Conservation (phyloP, 768 basidiomycete genomes). For the Lactifluus subvellereus region DNA sequence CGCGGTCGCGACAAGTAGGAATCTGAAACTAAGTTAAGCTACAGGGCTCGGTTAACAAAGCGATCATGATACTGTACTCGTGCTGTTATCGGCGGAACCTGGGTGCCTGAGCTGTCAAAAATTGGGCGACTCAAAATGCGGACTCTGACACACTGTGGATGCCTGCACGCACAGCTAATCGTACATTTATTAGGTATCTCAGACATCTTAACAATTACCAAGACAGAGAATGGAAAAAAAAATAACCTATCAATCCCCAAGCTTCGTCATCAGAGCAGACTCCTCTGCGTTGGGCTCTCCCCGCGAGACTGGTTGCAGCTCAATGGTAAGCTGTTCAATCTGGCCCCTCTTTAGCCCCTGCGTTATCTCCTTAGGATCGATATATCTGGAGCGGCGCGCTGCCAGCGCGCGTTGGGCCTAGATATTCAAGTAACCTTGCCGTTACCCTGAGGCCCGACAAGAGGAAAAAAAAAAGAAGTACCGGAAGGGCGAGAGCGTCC, state of each 20-base stretch:
- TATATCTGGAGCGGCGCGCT: slow-evolving; percentile 31
- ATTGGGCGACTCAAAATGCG: background rate
- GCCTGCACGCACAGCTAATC: too few species aligned
- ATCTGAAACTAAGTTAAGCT: background rate
- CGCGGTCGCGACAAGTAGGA: too few species aligned
- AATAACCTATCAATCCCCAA: background rate
- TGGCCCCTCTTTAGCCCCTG: slow-evolving; percentile 36
- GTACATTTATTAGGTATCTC: background rate
- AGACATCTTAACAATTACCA: background rate
- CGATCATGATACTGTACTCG: background rate
- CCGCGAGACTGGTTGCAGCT: slow-evolving; percentile 11
- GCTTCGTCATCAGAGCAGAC: slow-evolving; percentile 1
- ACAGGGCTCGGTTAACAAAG: background rate
- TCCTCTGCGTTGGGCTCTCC: slow-evolving; percentile 1
- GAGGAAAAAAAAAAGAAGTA: background rate
- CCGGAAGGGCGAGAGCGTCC: slow-evolving; percentile 27
- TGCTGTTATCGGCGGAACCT: background rate
- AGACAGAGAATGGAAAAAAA: too few species aligned
- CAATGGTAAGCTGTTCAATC: slow-evolving; percentile 38
- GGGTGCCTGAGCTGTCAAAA: background rate
- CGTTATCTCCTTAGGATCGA: slow-evolving; percentile 33
- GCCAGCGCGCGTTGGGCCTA: slow-evolving; percentile 22
- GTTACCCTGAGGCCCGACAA: background rate
- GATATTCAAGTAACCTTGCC: background rate
- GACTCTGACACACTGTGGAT: background rate